Evolutionary conservation across 148 eudicot species (phyloP), one percentile per base, ranked within the genome.

Genomic region (Chenopodium formosanum): DNA sequence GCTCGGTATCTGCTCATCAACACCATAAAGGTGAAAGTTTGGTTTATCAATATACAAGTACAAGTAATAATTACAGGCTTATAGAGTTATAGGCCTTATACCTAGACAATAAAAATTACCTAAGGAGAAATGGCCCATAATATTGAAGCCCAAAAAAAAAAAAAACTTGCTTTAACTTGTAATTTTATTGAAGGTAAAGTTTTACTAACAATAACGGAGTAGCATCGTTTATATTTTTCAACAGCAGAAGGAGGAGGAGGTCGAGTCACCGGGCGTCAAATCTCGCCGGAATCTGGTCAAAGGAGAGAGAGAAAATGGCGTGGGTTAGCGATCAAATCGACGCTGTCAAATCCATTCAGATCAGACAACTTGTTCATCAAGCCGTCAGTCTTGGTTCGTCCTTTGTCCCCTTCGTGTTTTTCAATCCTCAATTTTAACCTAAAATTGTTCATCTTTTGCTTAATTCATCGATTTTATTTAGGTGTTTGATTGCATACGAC

Each of bases 281-380:
- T 70, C 34, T 68, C 80, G 64, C 80, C 86, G 86, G 86, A 65
- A 71, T 40, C 17, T 1, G 73, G 78, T 83, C 85, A 74, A 53
- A 62, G 32, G 32, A 77, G 83, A 75, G 78, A 52, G 85, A 86
- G 82, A 77, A 76, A 20, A 88, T 88, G 90, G 90, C 86, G n/a
- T 83, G 78, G 78, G 68, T 90, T 83, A 86, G 83, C 67, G 88
- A 88, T 9, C 86, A 87, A 22, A 34, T 89, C 60, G 87, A 82
- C 67, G 85, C 93, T 0, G 84, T 92, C 81, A 90, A 90, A 83
- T 89, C 93, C 2, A 77, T 92, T 34, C 85, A 89, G 82, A 25
- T 89, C 76, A 65, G 95, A 68, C 90, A 89, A 58, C 77, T 86
- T 75, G 81, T 90, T 56, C 74, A 83, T 60, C 93, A 92, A 78